Percentiles rank a stretch among this genome's conserved stretches.
These are phyloP conservation scores for Heteromeles arbutifolia DNA, from an alignment of 306 rosid species.

Conservation along the genomic window DNA sequence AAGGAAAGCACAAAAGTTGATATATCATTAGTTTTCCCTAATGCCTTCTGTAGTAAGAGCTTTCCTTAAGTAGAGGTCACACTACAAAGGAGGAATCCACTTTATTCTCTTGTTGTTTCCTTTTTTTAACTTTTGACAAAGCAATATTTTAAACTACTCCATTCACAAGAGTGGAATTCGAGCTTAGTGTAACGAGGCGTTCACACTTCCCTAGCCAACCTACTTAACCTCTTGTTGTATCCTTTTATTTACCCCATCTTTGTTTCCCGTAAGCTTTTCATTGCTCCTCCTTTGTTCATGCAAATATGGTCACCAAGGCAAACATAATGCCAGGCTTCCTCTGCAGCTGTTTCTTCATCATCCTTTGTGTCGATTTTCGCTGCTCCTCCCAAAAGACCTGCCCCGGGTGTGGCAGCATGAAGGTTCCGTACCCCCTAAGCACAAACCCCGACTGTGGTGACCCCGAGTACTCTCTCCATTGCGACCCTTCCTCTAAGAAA, in stretches of 20 bases:
- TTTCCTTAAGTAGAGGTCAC: conserved; percentile 29
- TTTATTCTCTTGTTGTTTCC: conserved; percentile 49
- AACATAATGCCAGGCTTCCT: conserved; percentile 22
- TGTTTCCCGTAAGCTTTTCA: conserved; percentile 23
- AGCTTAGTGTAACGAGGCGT: background rate
- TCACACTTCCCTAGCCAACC: background rate
- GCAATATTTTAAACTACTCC: background rate
- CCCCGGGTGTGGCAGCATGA: conserved; percentile 61
- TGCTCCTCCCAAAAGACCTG: conserved; percentile 61
- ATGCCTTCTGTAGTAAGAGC: conserved; percentile 36
- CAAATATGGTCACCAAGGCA: conserved; percentile 36
- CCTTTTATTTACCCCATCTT: conserved; percentile 25
- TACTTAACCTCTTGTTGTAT: conserved; percentile 47
- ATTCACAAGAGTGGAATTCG: no score
- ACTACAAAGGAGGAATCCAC: conserved; percentile 11
- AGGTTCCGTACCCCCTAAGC: conserved; percentile 86
- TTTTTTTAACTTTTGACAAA: conserved; percentile 14
- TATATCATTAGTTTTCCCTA: conserved; percentile 1
- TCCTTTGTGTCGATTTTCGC: conserved; percentile 23
- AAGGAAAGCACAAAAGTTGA: conserved; percentile 13
- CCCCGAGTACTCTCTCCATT: conserved; percentile 51
- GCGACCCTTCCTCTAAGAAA: conserved; percentile 46
- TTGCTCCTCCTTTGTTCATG: conserved; percentile 23
- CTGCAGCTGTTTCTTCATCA: conserved; percentile 29
- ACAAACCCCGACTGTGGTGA: conserved; percentile 65